Conservation (phyloP, 495 filamentous ascomycete genomes). For the Ascodesmis nigricans region DNA sequence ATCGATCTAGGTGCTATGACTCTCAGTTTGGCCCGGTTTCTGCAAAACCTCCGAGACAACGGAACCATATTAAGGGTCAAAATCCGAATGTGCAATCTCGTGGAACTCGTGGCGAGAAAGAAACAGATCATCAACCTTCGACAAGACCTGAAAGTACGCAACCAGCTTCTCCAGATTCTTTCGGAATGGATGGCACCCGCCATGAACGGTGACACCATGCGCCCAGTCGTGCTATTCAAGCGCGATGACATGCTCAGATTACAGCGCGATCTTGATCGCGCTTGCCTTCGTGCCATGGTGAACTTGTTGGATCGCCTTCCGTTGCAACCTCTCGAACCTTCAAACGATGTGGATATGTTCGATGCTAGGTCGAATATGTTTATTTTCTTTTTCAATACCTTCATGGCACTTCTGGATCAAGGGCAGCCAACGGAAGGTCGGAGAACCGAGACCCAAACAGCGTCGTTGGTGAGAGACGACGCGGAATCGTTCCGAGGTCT, state of each 20-base stretch:
- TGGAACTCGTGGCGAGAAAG: slow-evolving; percentile 38
- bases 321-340: slow-evolving; percentile 38
- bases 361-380: slow-evolving; percentile 44
- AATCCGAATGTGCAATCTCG: slow-evolving; percentile 42
- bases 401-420: slow-evolving; percentile 37
- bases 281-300: slow-evolving; percentile 37
- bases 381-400: slow-evolving; percentile 41
- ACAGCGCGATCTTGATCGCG: slow-evolving; percentile 39
- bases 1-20: slow-evolving; percentile 37
- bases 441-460: slow-evolving; percentile 23
- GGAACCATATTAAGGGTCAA: slow-evolving; percentile 34
- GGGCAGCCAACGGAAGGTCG: slow-evolving; percentile 28
- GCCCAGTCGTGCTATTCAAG: slow-evolving; percentile 17
- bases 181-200: slow-evolving; percentile 33
- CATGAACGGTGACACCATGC: slow-evolving; percentile 8
- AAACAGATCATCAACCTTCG: slow-evolving; percentile 43
- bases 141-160: slow-evolving; percentile 41
- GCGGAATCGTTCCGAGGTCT: slow-evolving; percentile 32
- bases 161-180: slow-evolving; percentile 40
- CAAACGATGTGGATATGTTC: slow-evolving; percentile 37
- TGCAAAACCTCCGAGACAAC: slow-evolving; percentile 30
- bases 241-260: slow-evolving; percentile 32
- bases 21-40: slow-evolving; percentile 37
- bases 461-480: slow-evolving; percentile 26
- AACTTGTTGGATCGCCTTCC: slow-evolving; percentile 41